A percentile compares a stretch with the other conserved stretches of the same genome.
These are phyloP conservation scores for Podospora sp. DNA, from an alignment of 495 filamentous ascomycete species.

Conservation along the genomic window DNA sequence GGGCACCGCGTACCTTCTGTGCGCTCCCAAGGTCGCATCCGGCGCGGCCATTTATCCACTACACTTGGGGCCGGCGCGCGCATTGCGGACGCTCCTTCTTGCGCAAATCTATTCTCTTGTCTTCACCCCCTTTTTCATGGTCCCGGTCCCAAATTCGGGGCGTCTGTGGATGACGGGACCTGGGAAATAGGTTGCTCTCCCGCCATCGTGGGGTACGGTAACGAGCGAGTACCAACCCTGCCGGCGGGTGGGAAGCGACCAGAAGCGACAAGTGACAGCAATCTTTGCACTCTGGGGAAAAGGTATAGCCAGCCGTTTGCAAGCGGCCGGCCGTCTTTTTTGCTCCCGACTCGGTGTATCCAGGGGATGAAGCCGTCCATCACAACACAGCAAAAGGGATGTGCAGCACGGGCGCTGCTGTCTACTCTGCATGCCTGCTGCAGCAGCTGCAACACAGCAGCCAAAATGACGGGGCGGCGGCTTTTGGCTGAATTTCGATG, in stretches of 20 bases:
- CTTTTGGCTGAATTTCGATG: conserved; percentile 43
- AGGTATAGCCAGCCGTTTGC: not conserved
- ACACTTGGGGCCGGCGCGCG: conserved; percentile 23
- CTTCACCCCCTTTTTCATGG: conserved; percentile 8
- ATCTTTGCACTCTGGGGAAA: too few species aligned
- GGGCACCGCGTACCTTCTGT: not conserved
- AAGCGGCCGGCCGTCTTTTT: not conserved
- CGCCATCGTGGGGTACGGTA: conserved; percentile 6
- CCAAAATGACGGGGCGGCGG: conserved; percentile 29
- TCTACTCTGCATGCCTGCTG: not conserved
- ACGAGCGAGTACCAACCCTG: not conserved
- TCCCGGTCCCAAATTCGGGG: conserved; percentile 10
- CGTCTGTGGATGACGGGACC: conserved; percentile 7
- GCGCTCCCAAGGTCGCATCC: conserved; percentile 22
- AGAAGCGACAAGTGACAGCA: not conserved
- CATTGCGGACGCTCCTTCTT: conserved; percentile 16
- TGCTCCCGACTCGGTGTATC: not conserved
- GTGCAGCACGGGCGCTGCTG: not conserved
- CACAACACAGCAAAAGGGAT: not conserved
- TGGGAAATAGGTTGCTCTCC: conserved; percentile 15
- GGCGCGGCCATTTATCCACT: conserved; percentile 34
- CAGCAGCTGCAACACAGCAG: conserved; percentile 15
- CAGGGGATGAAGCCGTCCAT: not conserved
- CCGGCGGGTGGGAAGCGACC: conserved; percentile 30
- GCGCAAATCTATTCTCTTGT: conserved; percentile 1